phyloP scores from a whole-genome alignment of 2,329 filamentous ascomycete species.

The Fusarium palustre region DNA sequence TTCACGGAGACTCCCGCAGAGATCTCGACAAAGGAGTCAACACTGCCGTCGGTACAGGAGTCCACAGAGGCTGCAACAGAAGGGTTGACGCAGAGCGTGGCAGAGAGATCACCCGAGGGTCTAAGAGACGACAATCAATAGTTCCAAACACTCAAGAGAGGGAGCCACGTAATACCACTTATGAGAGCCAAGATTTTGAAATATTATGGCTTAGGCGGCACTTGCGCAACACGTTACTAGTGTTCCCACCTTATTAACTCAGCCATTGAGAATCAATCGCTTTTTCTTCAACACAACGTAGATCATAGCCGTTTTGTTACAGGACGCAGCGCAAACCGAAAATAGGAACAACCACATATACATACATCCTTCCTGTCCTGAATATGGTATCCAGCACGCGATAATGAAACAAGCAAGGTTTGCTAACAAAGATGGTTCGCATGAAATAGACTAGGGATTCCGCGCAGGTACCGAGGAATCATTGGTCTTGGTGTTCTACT shows the following conservation, averaged over 20 bases:
- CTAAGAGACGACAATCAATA: background rate
- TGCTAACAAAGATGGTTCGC: background rate
- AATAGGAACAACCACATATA: background rate
- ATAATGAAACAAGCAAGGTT: background rate
- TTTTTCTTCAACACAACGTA: slow-evolving; percentile 10
- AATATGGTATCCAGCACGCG: background rate
- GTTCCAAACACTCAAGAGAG: background rate
- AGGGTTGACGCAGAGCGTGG: background rate
- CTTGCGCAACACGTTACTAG: slow-evolving; percentile 36
- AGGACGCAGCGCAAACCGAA: slow-evolving; percentile 15
- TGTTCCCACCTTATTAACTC: slow-evolving; percentile 34
- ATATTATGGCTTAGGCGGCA: slow-evolving; percentile 34
- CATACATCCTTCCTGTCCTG: background rate
- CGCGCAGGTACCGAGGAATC: slow-evolving; percentile 3
- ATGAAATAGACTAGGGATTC: background rate
- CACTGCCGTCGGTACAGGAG: background rate
- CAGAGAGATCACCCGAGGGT: background rate
- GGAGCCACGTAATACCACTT: slow-evolving; percentile 19
- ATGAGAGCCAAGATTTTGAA: slow-evolving; percentile 9
- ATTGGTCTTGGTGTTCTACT: slow-evolving; percentile 13
- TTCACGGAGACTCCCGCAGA: background rate
- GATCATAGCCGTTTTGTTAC: slow-evolving; percentile 31
- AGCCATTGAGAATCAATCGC: slow-evolving; percentile 21
- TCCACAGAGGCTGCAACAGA: background rate
- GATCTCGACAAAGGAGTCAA: background rate